Percentiles rank a stretch among this genome's conserved stretches.
These are phyloP conservation scores for Athelia psychrophila DNA, from an alignment of 1,284 basidiomycete species.

Conservation along the genomic window DNA sequence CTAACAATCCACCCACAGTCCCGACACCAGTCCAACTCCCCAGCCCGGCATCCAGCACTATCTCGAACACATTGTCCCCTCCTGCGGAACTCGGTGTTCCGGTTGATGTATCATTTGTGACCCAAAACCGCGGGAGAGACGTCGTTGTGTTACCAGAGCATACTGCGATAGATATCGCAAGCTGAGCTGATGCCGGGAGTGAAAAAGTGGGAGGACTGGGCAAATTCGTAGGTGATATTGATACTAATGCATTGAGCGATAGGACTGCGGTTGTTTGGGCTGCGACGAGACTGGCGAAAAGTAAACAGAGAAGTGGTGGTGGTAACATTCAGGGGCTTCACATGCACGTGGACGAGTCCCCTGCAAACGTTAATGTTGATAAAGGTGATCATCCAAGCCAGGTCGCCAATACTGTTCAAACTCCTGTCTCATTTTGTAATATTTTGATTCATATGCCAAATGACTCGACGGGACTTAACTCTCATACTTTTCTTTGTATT, in stretches of 20 bases:
- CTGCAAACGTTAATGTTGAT: too few species aligned
- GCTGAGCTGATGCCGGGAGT: conserved; percentile 36
- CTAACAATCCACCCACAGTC: conserved; percentile 49
- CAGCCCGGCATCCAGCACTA: conserved; percentile 46
- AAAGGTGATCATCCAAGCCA: too few species aligned
- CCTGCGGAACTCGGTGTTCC: conserved; percentile 38
- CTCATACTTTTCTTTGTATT: too few species aligned
- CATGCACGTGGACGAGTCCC: too few species aligned
- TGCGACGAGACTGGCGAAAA: conserved; percentile 26
- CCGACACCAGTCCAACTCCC: conserved; percentile 55
- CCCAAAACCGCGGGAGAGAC: conserved; percentile 44
- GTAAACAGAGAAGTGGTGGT: conserved; percentile 20
- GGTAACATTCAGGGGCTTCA: neutral
- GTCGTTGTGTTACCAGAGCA: conserved; percentile 39
- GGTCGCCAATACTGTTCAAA: too few species aligned
- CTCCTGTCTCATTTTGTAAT: too few species aligned
- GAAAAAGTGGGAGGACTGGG: conserved; percentile 33
- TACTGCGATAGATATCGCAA: conserved; percentile 58
- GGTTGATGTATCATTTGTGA: conserved; percentile 48
- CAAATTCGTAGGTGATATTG: conserved; percentile 22
- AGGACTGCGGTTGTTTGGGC: conserved; percentile 33
- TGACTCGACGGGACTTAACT: too few species aligned
- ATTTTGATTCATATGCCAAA: too few species aligned
- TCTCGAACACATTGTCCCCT: conserved; percentile 47
- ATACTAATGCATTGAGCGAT: conserved; percentile 29